phyloP scores from a whole-genome alignment of 1,284 basidiomycete genomes.

The Lignosus rhinocerotis region DNA sequence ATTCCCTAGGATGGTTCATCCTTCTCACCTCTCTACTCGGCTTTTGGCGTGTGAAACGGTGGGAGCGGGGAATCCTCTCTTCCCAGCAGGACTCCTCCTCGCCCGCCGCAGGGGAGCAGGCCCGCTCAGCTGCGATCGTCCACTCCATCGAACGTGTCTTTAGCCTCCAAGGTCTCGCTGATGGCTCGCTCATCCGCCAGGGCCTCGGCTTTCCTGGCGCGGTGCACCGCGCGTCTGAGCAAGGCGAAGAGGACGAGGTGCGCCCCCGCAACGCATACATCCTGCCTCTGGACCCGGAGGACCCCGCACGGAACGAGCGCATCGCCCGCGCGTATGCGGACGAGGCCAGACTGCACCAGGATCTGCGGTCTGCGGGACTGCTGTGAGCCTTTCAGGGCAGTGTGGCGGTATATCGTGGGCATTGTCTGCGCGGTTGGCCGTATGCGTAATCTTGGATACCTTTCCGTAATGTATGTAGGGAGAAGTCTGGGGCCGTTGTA shows the following conservation, averaged over 20 bases:
- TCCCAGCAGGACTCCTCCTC: slow-evolving; percentile 26
- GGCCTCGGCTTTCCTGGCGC: slow-evolving; percentile 51
- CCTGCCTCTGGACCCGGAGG: slow-evolving; percentile 45
- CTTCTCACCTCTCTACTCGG: slow-evolving; percentile 85
- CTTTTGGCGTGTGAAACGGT: slow-evolving; percentile 91
- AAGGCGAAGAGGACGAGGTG: slow-evolving; percentile 24
- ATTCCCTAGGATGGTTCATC: slow-evolving; percentile 79
- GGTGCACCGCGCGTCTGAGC: slow-evolving; percentile 31
- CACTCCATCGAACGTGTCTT: slow-evolving; percentile 47
- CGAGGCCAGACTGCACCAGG: slow-evolving; percentile 58
- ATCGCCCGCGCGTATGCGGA: slow-evolving; percentile 50
- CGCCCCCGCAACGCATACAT: slow-evolving; percentile 36
- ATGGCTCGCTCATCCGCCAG: slow-evolving; percentile 41
- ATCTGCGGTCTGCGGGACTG: slow-evolving; percentile 67
- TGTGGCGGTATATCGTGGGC: neutral
- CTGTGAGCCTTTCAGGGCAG: slow-evolving; percentile 21
- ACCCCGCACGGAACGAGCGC: slow-evolving; percentile 46
- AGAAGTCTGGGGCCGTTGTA: slow-evolving; percentile 5
- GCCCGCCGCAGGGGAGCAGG: slow-evolving; percentile 25
- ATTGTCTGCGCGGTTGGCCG: neutral
- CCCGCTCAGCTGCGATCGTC: slow-evolving; percentile 25
- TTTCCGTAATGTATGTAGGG: neutral
- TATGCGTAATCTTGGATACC: neutral
- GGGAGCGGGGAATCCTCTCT: slow-evolving; percentile 74
- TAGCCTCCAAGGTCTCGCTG: slow-evolving; percentile 44